Evolutionary conservation across 164 flowering plant genomes (phyloP).

Genomic region (Litsea cubeba): DNA sequence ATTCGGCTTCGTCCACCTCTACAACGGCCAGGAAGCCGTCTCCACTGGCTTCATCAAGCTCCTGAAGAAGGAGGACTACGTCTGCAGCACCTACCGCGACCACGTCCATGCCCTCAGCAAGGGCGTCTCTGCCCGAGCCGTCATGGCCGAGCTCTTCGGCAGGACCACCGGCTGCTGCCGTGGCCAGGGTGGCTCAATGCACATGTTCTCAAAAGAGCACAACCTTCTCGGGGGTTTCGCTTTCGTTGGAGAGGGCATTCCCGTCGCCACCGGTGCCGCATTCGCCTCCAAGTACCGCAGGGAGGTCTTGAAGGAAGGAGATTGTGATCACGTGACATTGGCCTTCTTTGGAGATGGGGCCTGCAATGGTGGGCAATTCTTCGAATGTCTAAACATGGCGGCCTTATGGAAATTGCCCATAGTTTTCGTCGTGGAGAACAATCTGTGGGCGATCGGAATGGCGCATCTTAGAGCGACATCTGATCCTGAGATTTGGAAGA

Average conservation of each 20-base stretch:
- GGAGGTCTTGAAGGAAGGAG: constrained; percentile 65
- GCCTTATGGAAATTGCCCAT: no score
- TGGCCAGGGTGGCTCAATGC: constrained; percentile 99
- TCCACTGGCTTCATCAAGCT: constrained; percentile 93
- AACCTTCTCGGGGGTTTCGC: constrained; percentile 92
- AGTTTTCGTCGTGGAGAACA: no score
- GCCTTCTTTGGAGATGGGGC: constrained; percentile 90
- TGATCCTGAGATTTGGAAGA: no score
- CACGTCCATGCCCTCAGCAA: constrained; percentile 92
- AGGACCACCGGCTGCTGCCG: constrained; percentile 87
- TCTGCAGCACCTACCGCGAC: constrained; percentile 82
- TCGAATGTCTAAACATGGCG: no score
- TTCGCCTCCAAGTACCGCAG: constrained; percentile 71
- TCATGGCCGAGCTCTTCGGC: constrained; percentile 93
- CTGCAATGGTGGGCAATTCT: constrained; percentile 72
- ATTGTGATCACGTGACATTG: constrained; percentile 66
- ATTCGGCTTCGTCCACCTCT: constrained; percentile 91
- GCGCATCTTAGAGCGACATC: no score
- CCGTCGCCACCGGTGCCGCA: constrained; percentile 93
- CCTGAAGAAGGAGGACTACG: constrained; percentile 62
- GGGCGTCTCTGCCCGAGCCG: constrained; percentile 77
- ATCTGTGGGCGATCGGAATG: no score
- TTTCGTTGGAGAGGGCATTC: constrained; percentile 93
- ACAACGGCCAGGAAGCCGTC: constrained; percentile 92
- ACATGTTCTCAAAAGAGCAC: constrained; percentile 91